Base-by-base conservation (phyloP, 148 eudicot species). In the Pharnaceum exiguum region DNA sequence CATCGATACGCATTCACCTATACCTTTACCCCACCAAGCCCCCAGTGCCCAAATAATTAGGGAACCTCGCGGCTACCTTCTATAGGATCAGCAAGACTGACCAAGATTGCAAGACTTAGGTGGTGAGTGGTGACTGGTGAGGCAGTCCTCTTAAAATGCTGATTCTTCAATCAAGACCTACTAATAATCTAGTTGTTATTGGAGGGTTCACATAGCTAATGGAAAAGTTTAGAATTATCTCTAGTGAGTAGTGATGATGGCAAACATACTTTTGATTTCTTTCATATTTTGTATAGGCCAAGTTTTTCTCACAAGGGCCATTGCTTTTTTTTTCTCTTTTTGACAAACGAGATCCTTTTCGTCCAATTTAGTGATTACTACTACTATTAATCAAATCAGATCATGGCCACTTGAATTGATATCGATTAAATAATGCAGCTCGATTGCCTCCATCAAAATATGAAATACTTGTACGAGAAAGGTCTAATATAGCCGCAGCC, bases 301-400 rank as follows among this genome's bases (percentile, higher is more conserved):
- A n/a, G n/a, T 48, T 26, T 23, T 60, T 33, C 19, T 7, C 50
- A n/a, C 18, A 47, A 33, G 35, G 47, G 40, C 13, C 24, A 11
- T 6, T 26, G n/a, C 55, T 47, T 69, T 67, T 69, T 69, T 67
- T 23, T 16, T 6, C 27, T 15, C 55, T 47, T 69, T 67, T 69
- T 69, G 73, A 62, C 73, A 54, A 69, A 38, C 38, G 10, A 47
- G 50, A 62, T 55, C 45, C 56, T 62, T 69, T 55, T 2, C 62
- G 32, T 62, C 17, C 57, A 62, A 1, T 62, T 23, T 23, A 36
- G 37, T 46, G 48, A 15, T 45, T 45, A 18, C 0, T 16, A 3
- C 8, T 16, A 0, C 32, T 5, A 8, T 42, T 42, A 17, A 17
- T 42, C 19, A 5, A 42, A 42, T 3, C 7, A 4, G 9, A 16